phyloP scores from a whole-genome alignment of 441 rosid genomes.

The Cnidoscolus chayamansa region DNA sequence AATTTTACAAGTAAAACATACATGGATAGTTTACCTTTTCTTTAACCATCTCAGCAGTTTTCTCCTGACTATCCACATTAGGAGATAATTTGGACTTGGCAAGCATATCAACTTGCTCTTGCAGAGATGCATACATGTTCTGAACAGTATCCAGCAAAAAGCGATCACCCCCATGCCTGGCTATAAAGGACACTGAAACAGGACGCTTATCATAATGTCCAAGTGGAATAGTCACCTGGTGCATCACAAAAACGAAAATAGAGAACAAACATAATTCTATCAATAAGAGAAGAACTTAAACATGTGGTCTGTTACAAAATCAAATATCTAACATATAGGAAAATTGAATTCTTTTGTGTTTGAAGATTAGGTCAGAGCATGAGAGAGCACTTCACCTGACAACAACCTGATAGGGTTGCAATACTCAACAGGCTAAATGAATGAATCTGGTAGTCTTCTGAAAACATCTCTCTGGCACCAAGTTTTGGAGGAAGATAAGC shows the following conservation, averaged over 20 bases:
- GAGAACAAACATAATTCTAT: neutral
- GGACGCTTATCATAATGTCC: conserved; percentile 81
- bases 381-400: conserved; percentile 63
- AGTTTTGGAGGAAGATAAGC: conserved; percentile 79
- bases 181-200: conserved; percentile 83
- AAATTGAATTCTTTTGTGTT: neutral
- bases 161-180: conserved; percentile 84
- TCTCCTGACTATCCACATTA: conserved; percentile 43
- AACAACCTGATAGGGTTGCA: conserved; percentile 93
- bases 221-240: conserved; percentile 81
- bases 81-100: conserved; percentile 47
- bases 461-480: conserved; percentile 66
- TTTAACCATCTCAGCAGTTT: conserved; percentile 78
- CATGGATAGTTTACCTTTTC: conserved; percentile 54
- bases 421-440: conserved; percentile 67
- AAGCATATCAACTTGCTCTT: conserved; percentile 58
- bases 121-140: conserved; percentile 63
- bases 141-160: conserved; percentile 77
- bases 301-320: neutral
- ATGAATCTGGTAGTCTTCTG: conserved; percentile 63
- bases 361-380: neutral
- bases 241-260: conserved; percentile 21
- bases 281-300: neutral
- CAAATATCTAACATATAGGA: neutral
- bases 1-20: neutral